Evolutionary conservation across 2,329 filamentous ascomycete genomes (phyloP), one percentile per base, ranked within the genome.

Genomic region (Fusarium bactridioides): DNA sequence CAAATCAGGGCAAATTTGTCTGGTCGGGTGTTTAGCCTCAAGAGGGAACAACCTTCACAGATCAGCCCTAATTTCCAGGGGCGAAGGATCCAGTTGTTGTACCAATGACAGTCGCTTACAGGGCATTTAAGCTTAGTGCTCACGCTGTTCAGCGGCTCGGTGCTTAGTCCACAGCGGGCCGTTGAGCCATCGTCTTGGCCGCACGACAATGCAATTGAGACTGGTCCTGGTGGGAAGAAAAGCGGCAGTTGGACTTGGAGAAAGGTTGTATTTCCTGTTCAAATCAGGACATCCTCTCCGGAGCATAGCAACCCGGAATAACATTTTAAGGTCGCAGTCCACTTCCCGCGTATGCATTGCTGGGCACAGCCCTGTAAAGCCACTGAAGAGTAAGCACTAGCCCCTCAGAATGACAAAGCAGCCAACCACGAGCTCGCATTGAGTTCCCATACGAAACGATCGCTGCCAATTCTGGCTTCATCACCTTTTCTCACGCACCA

Each of bases 41-140:
- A 51, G 21, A 6, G 33, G 63, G 19, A 31, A 25, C 15, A 62
- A 33, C 27, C 21, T 21, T 37, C 13, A n/a, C 16, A 31, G 18
- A 27, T 62, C 63, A 61, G 55, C 55, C 47, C 25, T 67, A 54
- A 50, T 62, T 18, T 62, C 16, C 47, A 61, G 55, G 63, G 62
- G 55, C 4, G 16, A 67, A 31, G 18, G 33, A 51, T 47, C 35
- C 54, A 41, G 25, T 7, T 12, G 21, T 25, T 33, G 33, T 41
- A 43, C 55, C 63, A 67, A 67, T 62, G 37, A 16, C 7, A 27
- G 8, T 18, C 7, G 12, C 21, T 47, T n/a, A n/a, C 16, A 10
- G 21, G 21, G 27, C 23, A 31, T 51, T 41, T 41, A 16, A 11
- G 35, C 33, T 51, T 67, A 67, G 64, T 27, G 64, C 54, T 67